Conservation (phyloP, 139 green algal genomes). For the Marvania coccoides region DNA sequence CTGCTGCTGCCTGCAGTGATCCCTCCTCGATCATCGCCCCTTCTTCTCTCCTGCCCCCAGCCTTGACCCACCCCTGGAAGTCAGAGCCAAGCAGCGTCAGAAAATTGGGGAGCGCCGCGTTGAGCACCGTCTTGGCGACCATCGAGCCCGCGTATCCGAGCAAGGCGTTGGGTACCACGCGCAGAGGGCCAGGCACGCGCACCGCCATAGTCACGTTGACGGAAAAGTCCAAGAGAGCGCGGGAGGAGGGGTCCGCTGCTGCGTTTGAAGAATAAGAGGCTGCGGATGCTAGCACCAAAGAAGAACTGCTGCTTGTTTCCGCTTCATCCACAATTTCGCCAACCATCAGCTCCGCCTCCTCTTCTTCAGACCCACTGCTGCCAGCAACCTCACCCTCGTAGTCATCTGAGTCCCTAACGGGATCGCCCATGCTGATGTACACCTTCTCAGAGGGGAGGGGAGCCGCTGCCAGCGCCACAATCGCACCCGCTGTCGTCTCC, state of each 20-base stretch:
- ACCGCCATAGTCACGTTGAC: slow-evolving; percentile 21
- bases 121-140: slow-evolving; percentile 6
- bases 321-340: background rate
- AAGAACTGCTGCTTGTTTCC: background rate
- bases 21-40: too few species aligned
- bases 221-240: slow-evolving; percentile 6
- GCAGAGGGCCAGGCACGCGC: slow-evolving; percentile 6
- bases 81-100: slow-evolving; percentile 16
- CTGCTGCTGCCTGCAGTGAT: too few species aligned
- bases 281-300: background rate
- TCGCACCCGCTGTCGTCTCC: background rate
- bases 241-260: background rate
- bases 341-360: background rate
- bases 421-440: background rate
- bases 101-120: slow-evolving; percentile 21
- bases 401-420: background rate
- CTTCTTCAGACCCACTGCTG: background rate
- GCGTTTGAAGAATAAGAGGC: background rate
- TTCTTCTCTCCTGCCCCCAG: slow-evolving; percentile 1
- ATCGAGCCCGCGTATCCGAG: slow-evolving; percentile 21
- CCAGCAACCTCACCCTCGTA: background rate
- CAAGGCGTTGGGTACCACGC: slow-evolving; percentile 23
- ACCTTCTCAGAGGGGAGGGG: slow-evolving; percentile 1
- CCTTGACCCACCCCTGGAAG: slow-evolving; percentile 10
- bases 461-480: background rate